Evolutionary conservation across 441 rosid genomes (phyloP).

Genomic region (Euphorbia schlechtendalii): DNA sequence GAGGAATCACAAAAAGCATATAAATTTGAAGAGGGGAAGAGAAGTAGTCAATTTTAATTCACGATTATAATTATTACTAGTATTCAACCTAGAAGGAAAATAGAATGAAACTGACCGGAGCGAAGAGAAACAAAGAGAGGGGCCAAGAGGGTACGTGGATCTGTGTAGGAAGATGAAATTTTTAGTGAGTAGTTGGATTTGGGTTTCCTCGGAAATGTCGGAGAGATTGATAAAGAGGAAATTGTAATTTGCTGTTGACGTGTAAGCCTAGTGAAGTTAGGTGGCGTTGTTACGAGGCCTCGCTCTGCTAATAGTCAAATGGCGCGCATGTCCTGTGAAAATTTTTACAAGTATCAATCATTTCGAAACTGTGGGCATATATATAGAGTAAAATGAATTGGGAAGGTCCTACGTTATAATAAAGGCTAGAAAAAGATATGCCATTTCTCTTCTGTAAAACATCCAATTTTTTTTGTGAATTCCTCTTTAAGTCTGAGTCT

Average conservation of each 20-base stretch:
- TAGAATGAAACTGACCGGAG: conserved; percentile 9
- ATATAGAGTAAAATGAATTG: no score
- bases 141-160: conserved; percentile 17
- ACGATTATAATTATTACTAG: background rate
- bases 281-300: conserved; percentile 7
- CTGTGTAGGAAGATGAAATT: conserved; percentile 8
- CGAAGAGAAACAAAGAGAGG: background rate
- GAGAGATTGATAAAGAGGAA: background rate
- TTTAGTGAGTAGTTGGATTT: background rate
- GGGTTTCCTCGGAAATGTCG: conserved; percentile 16
- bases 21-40: background rate
- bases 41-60: background rate
- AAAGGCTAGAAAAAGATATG: no score
- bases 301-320: no score
- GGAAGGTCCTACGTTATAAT: no score
- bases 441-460: no score
- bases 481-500: no score
- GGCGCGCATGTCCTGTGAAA: no score
- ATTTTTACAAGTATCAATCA: no score
- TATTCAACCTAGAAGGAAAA: background rate
- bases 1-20: conserved; percentile 3
- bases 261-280: background rate
- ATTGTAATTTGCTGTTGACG: conserved; percentile 7
- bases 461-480: no score
- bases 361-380: no score